Conservation (phyloP, 176 grass and related monocot species). For the Secale cereale region DNA sequence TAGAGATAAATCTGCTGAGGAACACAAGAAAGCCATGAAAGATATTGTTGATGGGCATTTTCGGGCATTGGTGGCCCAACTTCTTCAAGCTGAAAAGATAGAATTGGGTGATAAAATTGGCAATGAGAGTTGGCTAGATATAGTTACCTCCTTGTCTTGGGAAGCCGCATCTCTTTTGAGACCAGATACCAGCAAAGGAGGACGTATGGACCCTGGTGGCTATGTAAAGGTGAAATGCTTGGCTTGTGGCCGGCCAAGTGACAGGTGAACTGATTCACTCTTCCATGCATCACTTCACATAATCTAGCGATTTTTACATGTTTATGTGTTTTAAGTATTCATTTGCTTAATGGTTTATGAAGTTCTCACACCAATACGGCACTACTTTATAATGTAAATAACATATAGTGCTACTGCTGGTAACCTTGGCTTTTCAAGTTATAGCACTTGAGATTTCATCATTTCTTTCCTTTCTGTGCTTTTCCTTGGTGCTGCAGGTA, state of each 20-base stretch:
- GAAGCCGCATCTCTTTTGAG: conserved; percentile 91
- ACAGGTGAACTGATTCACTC: conserved; percentile 54
- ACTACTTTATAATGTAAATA: conserved; percentile 23
- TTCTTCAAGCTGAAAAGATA: conserved; percentile 79
- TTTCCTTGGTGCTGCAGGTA: conserved; percentile 21
- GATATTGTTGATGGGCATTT: conserved; percentile 90
- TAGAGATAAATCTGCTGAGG: conserved; percentile 85
- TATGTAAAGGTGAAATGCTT: conserved; percentile 99
- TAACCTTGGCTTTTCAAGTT: conserved; percentile 7
- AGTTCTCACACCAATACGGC: conserved; percentile 1
- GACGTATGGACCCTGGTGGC: conserved; percentile 92
- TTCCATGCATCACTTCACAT: conserved; percentile 21
- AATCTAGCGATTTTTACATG: conserved; percentile 13
- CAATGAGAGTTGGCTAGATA: conserved; percentile 83
- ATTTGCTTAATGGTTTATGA: conserved; percentile 10
- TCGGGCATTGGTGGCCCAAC: conserved; percentile 85
- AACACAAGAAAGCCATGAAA: conserved; percentile 97
- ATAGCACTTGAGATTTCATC: not conserved
- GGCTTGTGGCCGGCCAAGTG: conserved; percentile 67
- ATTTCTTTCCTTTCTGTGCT: conserved; percentile 6
- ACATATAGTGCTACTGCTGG: not conserved
- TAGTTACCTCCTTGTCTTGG: conserved; percentile 92
- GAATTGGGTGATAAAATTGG: conserved; percentile 50
- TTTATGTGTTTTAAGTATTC: not conserved
- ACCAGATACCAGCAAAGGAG: conserved; percentile 97